phyloP scores from a whole-genome alignment of 83 land plant genomes.

The Picea mariana region DNA sequence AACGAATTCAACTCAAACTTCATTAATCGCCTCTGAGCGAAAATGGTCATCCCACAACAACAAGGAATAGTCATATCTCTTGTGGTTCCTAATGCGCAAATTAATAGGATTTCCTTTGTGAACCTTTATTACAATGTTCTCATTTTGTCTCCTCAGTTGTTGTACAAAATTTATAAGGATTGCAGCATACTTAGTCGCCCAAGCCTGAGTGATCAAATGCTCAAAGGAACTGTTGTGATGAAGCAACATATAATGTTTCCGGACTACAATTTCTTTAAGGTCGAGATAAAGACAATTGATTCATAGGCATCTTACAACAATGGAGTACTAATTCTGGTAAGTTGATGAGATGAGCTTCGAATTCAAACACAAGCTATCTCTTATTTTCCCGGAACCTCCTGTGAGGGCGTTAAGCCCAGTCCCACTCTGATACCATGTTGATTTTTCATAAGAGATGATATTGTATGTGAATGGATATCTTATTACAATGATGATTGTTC shows the following conservation, averaged over 20 bases:
- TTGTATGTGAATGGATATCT: too few relatives aligned
- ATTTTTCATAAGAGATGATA: too few relatives aligned
- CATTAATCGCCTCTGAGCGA: too few relatives aligned
- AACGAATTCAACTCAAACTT: too few relatives aligned
- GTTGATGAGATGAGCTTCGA: conserved; percentile 27
- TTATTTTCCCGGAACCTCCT: too few relatives aligned
- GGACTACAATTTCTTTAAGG: conserved; percentile 22
- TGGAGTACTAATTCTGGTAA: conserved; percentile 41
- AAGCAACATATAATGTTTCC: conserved; percentile 35
- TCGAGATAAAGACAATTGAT: conserved; percentile 48
- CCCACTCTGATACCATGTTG: too few relatives aligned
- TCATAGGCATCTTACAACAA: conserved; percentile 33
- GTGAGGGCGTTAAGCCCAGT: too few relatives aligned
- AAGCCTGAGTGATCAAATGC: conserved; percentile 38
- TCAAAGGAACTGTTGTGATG: conserved; percentile 35
- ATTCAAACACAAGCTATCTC: too few relatives aligned
- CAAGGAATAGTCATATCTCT: not conserved
- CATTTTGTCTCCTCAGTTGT: conserved; percentile 44
- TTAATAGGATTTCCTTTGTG: conserved; percentile 48
- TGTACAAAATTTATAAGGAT: conserved; percentile 51
- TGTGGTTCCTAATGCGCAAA: not conserved
- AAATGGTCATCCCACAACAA: not conserved
- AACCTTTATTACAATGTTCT: conserved; percentile 54
- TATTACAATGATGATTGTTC: too few relatives aligned
- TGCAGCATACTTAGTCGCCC: conserved; percentile 42